Evolutionary conservation across 2,329 filamentous ascomycete species (phyloP).

Genomic region (Diaporthe amygdali): DNA sequence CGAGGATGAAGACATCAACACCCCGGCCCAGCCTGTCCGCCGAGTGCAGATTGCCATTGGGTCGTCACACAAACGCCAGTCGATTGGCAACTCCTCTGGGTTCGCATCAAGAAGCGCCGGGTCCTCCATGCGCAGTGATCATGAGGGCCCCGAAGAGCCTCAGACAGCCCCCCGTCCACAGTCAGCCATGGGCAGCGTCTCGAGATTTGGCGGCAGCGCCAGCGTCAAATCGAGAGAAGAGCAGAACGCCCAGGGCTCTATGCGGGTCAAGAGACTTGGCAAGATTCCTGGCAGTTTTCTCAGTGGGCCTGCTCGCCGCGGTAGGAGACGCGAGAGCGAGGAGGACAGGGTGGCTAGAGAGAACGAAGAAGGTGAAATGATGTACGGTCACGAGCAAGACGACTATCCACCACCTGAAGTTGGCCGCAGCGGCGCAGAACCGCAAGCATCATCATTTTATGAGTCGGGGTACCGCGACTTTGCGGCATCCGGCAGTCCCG

Average conservation of each 20-base stretch:
- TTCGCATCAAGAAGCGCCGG: slow-evolving; percentile 36
- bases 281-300: slow-evolving; percentile 79
- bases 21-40: slow-evolving; percentile 55
- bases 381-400: slow-evolving; percentile 48
- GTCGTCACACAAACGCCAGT: slow-evolving; percentile 42
- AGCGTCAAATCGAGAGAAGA: slow-evolving; percentile 65
- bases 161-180: slow-evolving; percentile 55
- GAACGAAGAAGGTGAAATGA: slow-evolving; percentile 47
- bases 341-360: slow-evolving; percentile 53
- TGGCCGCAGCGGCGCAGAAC: slow-evolving; percentile 42
- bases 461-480: slow-evolving; percentile 51
- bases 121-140: slow-evolving; percentile 47
- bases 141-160: slow-evolving; percentile 53
- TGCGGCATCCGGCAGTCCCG: slow-evolving; percentile 63
- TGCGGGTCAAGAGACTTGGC: slow-evolving; percentile 78
- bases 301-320: slow-evolving; percentile 79
- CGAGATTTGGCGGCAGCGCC: slow-evolving; percentile 57
- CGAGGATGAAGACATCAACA: slow-evolving; percentile 49
- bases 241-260: slow-evolving; percentile 70
- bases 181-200: slow-evolving; percentile 55
- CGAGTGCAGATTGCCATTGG: slow-evolving; percentile 61
- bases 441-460: slow-evolving; percentile 50
- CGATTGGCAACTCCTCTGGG: slow-evolving; percentile 41
- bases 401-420: slow-evolving; percentile 42
- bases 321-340: slow-evolving; percentile 69